These are phyloP conservation scores for Aspergillus nidulans DNA, from an alignment of 495 filamentous ascomycete genomes.

Conservation along the genomic window DNA sequence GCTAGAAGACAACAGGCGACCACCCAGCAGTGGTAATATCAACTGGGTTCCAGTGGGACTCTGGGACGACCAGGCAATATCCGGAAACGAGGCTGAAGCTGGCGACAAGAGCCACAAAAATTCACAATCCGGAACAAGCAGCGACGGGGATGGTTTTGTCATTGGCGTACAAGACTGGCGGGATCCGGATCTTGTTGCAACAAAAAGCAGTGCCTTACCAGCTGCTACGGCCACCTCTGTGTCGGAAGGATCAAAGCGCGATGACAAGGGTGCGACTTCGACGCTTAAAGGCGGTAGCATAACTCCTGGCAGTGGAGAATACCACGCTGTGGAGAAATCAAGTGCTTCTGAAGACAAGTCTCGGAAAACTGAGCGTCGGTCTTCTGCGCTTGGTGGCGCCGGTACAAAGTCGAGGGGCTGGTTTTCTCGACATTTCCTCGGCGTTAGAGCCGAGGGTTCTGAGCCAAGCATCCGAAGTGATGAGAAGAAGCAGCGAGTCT, in stretches of 20 bases:
- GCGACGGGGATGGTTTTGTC: slow-evolving; percentile 66
- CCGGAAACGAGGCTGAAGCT: slow-evolving; percentile 7
- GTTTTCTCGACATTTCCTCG: slow-evolving; percentile 37
- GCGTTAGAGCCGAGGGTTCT: slow-evolving; percentile 20
- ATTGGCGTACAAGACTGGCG: slow-evolving; percentile 93
- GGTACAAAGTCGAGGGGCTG: slow-evolving; percentile 15
- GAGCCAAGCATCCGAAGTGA: slow-evolving; percentile 11
- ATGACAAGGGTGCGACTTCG: slow-evolving; percentile 28
- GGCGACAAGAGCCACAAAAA: slow-evolving; percentile 16
- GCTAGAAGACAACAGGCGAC: slow-evolving; percentile 56
- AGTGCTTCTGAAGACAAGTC: slow-evolving; percentile 18
- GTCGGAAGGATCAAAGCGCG: slow-evolving; percentile 22
- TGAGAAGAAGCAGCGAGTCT: neutral
- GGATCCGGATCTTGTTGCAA: slow-evolving; percentile 68
- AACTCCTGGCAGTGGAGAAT: slow-evolving; percentile 75
- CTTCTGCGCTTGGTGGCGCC: neutral
- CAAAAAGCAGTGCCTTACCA: slow-evolving; percentile 28
- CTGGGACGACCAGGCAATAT: slow-evolving; percentile 54
- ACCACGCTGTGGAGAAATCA: slow-evolving; percentile 40
- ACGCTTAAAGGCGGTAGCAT: slow-evolving; percentile 63
- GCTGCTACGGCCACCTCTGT: slow-evolving; percentile 23
- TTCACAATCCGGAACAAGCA: slow-evolving; percentile 18
- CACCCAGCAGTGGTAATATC: slow-evolving; percentile 77
- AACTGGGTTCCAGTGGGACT: slow-evolving; percentile 72
- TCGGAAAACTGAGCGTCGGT: slow-evolving; percentile 1